Base-by-base conservation (phyloP, 2,329 filamentous ascomycete genomes). In the Sporothrix luriei region DNA sequence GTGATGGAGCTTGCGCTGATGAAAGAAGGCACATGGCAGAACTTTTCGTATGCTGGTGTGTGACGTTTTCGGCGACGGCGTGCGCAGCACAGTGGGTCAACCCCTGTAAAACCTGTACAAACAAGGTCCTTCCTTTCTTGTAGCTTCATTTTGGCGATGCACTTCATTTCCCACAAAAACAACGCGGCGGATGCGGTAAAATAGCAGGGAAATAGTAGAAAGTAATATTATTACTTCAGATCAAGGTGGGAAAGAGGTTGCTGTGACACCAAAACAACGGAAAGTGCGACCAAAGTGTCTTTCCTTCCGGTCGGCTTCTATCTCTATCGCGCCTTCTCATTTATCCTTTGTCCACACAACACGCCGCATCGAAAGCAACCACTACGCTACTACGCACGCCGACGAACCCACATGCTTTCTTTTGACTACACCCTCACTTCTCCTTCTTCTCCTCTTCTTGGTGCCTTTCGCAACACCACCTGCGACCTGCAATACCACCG, bases 151-250 rank as follows among this genome's bases (percentile, higher is more conserved):
- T 33, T 70, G 57, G 65, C 69, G 65, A 70, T 70, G 65, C 29
- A 65, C 38, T 62, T 70, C 69, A 70, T 70, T 70, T 70, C 69
- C 69, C 69, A 67, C 29, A 21, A 52, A 51, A 66, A 66, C 61
- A 59, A 29, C 46, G 46, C 68, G 68, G 33, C 54, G n/a, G 64
- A 55, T 38, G 38, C 55, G 52, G 64, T 40, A 54, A 62, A 67
- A 70, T 33, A 29, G 33, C 26, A 66, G 62, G 40, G n/a, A n/a
- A 65, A 11, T 52, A 19, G 33, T 43, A 38, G 61, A 21, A n/a
- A 24, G 57, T 43, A 61, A 40, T 38, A 59, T 46, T 61, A 61
- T 61, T 46, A n/a, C 38, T 46, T 61, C 38, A 57, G 66, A 57
- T 51, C 26, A 59, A 67, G 62, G 16, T 24, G 26, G 52, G 52